Percentiles rank a stretch among this genome's conserved stretches.
These are phyloP conservation scores for Globisporangium okanoganense DNA, from an alignment of 352 stramenopile species.

Conservation along the genomic window DNA sequence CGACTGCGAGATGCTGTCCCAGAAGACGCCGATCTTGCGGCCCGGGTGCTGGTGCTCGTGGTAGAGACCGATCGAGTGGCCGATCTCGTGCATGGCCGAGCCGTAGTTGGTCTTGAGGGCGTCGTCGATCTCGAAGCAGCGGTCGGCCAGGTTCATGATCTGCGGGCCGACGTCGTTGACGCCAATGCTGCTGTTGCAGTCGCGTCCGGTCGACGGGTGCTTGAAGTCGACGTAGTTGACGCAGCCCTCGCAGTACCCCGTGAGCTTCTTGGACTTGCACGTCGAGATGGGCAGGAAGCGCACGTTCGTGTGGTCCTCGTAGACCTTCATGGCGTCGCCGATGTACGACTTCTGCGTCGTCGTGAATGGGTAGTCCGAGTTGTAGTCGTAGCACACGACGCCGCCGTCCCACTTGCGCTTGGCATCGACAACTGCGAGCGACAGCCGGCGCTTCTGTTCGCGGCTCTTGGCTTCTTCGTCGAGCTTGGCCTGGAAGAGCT, in stretches of 20 bases:
- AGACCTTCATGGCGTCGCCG: constrained; percentile 59
- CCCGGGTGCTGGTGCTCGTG: constrained; percentile 79
- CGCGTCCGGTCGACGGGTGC: constrained; percentile 56
- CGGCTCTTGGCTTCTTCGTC: constrained; percentile 20
- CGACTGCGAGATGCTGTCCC: constrained; percentile 67
- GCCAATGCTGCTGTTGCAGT: constrained; percentile 79
- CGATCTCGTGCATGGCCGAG: constrained; percentile 79
- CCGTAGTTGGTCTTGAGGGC: constrained; percentile 69
- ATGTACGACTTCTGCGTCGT: constrained; percentile 51
- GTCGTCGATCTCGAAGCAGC: constrained; percentile 75
- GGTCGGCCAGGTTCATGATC: constrained; percentile 70
- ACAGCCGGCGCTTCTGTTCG: constrained; percentile 41
- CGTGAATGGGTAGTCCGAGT: constrained; percentile 63
- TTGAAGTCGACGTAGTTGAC: constrained; percentile 76
- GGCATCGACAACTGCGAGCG: constrained; percentile 56
- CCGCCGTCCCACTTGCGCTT: constrained; percentile 59
- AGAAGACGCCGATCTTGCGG: constrained; percentile 69
- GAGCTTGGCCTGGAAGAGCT: constrained; percentile 32
- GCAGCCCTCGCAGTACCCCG: constrained; percentile 59
- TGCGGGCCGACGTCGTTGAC: constrained; percentile 59
- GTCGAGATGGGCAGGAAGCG: constrained; percentile 55
- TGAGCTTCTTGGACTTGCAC: constrained; percentile 43
- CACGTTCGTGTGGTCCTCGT: constrained; percentile 65
- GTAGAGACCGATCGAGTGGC: constrained; percentile 74
- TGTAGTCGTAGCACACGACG: constrained; percentile 74